A percentile compares a stretch with the other conserved stretches of the same genome.
Conservation (phyloP, 768 basidiomycete genomes). For the Mycena epipterygia region DNA sequence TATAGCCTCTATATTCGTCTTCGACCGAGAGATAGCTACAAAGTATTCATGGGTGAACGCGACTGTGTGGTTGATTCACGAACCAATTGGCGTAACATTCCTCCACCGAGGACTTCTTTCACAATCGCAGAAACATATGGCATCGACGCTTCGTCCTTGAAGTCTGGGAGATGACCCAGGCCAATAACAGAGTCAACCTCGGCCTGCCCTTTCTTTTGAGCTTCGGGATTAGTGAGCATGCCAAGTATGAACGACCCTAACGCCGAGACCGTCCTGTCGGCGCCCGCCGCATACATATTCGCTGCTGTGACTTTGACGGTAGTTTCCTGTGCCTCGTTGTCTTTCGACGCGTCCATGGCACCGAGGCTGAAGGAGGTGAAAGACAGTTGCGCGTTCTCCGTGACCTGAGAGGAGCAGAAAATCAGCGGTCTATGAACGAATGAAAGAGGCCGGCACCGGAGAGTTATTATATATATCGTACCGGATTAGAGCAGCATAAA, state of each 20-base stretch:
- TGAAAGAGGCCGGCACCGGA: neutral
- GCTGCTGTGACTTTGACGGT: neutral
- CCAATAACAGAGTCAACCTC: constrained; percentile 54
- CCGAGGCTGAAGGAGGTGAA: constrained; percentile 23
- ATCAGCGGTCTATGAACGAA: no score
- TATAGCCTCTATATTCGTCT: constrained; percentile 45
- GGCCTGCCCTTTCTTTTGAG: constrained; percentile 51
- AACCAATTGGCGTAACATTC: constrained; percentile 34
- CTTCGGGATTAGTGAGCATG: constrained; percentile 52
- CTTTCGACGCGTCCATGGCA: neutral
- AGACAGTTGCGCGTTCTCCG: no score
- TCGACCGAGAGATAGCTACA: constrained; percentile 29
- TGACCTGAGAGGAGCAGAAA: no score
- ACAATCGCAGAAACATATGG: constrained; percentile 3
- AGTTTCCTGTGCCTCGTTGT: neutral
- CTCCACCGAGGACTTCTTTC: constrained; percentile 51
- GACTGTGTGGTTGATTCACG: neutral
- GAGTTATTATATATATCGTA: neutral
- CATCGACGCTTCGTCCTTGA: constrained; percentile 44
- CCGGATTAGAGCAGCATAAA: neutral
- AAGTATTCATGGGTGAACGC: neutral
- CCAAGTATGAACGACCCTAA: constrained; percentile 51
- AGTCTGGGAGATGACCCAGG: constrained; percentile 47
- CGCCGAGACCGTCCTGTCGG: constrained; percentile 51
- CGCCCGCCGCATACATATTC: constrained; percentile 35